Evolutionary conservation across 2,329 filamentous ascomycete species (phyloP), one percentile per base, ranked within the genome.

Genomic region (Talaromyces marneffei): DNA sequence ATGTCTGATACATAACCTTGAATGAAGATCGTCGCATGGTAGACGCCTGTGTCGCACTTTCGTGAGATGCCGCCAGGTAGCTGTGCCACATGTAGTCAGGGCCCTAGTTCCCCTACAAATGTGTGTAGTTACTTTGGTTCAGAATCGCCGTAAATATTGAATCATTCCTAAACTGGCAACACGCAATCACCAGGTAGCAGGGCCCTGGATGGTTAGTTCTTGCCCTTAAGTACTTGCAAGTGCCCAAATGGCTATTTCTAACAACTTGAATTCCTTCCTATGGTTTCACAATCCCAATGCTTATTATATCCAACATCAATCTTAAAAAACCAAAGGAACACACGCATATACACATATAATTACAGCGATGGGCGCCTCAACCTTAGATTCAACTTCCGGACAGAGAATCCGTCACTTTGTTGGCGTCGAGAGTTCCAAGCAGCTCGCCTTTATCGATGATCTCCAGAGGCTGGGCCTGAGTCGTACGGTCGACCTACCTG

Each of bases 351-450:
- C 29, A 8, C 29, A 35, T 18, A 57, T 3, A 4, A 25, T 10
- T 27, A 55, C 23, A 42, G 27, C 12, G 29, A 58, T 58, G 56
- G 42, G 31, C 9, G 57, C 42, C 7, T 23, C 46, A 20, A 62
- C 7, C n/a, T 20, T 12, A 14, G 57, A 40, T 14, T 29, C 23
- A 3, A 23, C 27, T 14, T 9, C 16, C 23, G 57, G 48, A 31
- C 57, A 61, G 39, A 56, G 59, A 57, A 57, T 66, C 10, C 64
- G 64, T 29, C 64, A 66, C 23, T 66, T 66, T 35, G 62, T 80
- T 81, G 0, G 86, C 87, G 71, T 68, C 92, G 60, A 83, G 85
- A 75, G 78, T 57, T 66, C 63, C 16, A 62, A 65, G 57, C 64
- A 66, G 63, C 64, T 66, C 9, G 64, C 63, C 0, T 66, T 66